Conservation (phyloP, 148 eudicot genomes). For the Fagopyrum homotropicum region DNA sequence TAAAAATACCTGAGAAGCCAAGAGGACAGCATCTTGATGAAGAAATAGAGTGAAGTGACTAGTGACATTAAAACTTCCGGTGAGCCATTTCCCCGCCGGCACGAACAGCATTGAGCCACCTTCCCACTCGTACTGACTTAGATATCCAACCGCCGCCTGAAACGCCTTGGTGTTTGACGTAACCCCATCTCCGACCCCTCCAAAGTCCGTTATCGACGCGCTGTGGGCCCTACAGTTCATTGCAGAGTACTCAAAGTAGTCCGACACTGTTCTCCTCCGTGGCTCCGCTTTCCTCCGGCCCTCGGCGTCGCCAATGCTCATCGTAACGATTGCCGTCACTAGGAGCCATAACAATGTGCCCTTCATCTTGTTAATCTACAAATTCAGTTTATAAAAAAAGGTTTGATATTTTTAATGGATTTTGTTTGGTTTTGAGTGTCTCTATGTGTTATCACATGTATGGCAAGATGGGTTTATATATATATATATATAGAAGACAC, state of each 20-base stretch:
- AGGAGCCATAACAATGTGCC: constrained; percentile 3
- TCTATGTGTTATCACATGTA: not conserved
- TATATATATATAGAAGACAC: not conserved
- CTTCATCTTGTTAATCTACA: not conserved
- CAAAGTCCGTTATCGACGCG: constrained; percentile 70
- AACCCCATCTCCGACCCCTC: constrained; percentile 81
- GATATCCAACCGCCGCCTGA: constrained; percentile 56
- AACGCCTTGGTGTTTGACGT: constrained; percentile 79
- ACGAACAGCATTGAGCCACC: constrained; percentile 77
- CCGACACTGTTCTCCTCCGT: not conserved
- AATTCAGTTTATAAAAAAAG: not conserved
- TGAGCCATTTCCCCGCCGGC: constrained; percentile 88
- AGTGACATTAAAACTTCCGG: constrained; percentile 88
- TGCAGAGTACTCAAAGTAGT: constrained; percentile 36
- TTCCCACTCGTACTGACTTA: constrained; percentile 47
- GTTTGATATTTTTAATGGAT: not conserved
- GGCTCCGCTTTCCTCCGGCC: not conserved
- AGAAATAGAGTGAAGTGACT: constrained; percentile 83
- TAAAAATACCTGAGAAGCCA: constrained; percentile 72
- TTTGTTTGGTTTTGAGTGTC: not conserved
- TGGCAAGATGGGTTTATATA: not conserved
- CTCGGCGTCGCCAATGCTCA: not conserved
- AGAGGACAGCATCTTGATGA: constrained; percentile 78
- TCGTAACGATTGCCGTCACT: not conserved
- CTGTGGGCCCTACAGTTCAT: constrained; percentile 56